These are phyloP conservation scores for Aspergillus nidulans DNA, from an alignment of 495 filamentous ascomycete genomes.

Conservation along the genomic window DNA sequence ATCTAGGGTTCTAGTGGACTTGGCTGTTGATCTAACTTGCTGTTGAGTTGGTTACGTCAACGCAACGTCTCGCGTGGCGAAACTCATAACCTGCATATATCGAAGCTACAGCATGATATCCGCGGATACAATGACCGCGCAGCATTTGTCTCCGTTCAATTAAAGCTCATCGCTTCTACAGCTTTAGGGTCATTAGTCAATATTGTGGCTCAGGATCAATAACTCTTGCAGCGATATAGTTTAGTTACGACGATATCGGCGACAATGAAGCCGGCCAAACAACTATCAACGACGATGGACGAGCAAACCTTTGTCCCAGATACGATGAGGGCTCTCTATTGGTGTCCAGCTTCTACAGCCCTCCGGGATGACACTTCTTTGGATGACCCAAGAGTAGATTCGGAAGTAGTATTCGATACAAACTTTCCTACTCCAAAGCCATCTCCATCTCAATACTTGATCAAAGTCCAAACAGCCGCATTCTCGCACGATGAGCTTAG, in stretches of 20 bases:
- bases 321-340: slow-evolving; percentile 41
- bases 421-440: slow-evolving; percentile 38
- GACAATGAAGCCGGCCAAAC: slow-evolving; percentile 23
- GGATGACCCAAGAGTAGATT: slow-evolving; percentile 17
- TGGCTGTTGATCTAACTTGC: background rate
- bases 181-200: background rate
- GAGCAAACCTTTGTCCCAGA: slow-evolving; percentile 30
- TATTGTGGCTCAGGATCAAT: background rate
- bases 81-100: background rate
- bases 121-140: background rate
- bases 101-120: background rate
- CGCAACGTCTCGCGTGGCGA: slow-evolving; percentile 3
- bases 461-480: slow-evolving; percentile 54
- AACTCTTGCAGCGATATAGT: background rate
- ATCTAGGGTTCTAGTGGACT: background rate
- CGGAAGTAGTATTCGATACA: slow-evolving; percentile 29
- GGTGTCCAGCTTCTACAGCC: slow-evolving; percentile 22
- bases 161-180: background rate
- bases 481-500: slow-evolving; percentile 52
- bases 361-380: slow-evolving; percentile 13
- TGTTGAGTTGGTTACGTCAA: slow-evolving; percentile 1
- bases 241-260: background rate
- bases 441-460: slow-evolving; percentile 47
- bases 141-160: background rate
- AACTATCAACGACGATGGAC: slow-evolving; percentile 28